Conservation (phyloP, 495 filamentous ascomycete species). For the Tuber indicum region DNA sequence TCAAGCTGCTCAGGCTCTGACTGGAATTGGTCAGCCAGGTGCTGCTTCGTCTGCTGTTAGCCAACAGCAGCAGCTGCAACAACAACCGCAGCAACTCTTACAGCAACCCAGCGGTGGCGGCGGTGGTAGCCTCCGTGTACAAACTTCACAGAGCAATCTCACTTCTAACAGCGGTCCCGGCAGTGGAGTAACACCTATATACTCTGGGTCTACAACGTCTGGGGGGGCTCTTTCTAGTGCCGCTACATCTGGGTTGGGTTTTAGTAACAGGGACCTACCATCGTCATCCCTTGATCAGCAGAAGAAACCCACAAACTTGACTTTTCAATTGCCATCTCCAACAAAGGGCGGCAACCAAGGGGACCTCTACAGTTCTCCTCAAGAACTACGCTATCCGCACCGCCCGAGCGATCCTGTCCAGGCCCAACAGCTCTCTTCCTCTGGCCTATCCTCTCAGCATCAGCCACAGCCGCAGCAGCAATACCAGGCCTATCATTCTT, state of each 20-base stretch:
- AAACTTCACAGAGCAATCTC: constrained; percentile 27
- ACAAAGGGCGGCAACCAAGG: constrained; percentile 8
- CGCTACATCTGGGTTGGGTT: not conserved
- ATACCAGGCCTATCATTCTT: constrained; percentile 38
- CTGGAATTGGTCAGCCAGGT: constrained; percentile 33
- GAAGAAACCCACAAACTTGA: constrained; percentile 31
- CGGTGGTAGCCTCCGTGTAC: constrained; percentile 20
- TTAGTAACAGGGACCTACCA: not conserved
- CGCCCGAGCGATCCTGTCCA: constrained; percentile 45
- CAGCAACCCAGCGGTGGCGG: constrained; percentile 8
- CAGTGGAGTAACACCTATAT: constrained; percentile 36
- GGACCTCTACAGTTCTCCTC: constrained; percentile 23
- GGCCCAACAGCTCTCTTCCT: constrained; percentile 16
- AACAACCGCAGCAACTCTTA: constrained; percentile 24
- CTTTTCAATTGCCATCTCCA: constrained; percentile 36
- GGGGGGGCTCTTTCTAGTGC: not conserved
- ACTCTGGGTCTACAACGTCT: constrained; percentile 28
- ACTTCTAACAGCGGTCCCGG: constrained; percentile 6
- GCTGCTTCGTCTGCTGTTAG: constrained; percentile 13
- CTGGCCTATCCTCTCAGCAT: constrained; percentile 8
- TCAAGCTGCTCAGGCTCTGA: constrained; percentile 38
- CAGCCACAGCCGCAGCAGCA: constrained; percentile 23
- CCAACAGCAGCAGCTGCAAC: constrained; percentile 13
- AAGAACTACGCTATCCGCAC: constrained; percentile 42
- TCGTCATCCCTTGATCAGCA: constrained; percentile 25